Evolutionary conservation across 805 yeast genomes (phyloP), one percentile per base, ranked within the genome.

Genomic region (Cyberlindnera samutprakarnensis): DNA sequence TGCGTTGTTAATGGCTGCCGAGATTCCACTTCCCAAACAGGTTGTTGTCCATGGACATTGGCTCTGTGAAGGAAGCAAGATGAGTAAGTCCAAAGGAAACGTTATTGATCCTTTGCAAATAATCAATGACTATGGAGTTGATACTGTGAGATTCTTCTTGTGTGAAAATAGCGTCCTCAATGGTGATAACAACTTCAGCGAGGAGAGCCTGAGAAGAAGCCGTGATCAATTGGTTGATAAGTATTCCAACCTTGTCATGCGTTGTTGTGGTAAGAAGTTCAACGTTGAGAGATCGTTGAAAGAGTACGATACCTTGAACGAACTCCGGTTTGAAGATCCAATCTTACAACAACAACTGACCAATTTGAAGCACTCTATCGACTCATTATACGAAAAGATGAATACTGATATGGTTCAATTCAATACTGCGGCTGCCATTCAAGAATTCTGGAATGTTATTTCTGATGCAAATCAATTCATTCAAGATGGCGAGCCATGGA

Each of bases 21-120:
- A 68, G 0, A 49, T 83, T 1, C 72, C 70, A 5, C 48, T 80
- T 6, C 97, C 97, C 0, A 59, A 67, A 25, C 78, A 76, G 36
- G 71, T 92, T 4, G 67, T 87, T 6, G 95, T 92, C 2, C 98
- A 92, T 61, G 79, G 94, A 6, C 98, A 92, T 55, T 92, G 97
- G 97, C 63, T 88, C 15, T 72, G 81, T 55, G 80, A 77, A 21
- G 97, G 97, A 0, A 62, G 75, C 27, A 92, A 92, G 52, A 92
- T 92, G 98, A 83, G 95, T 31, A 92, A 92, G 48, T 79, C 94
- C 35, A 60, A 77, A 33, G 96, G 96, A 1, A 92, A 92, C 51
- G 96, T 90, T 8, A 94, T 90, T 5, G 96, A 92, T 48, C 98
- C 98, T 0, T 51, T 82, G 14, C 70, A 61, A n/a, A 65, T 79